Base-by-base conservation (phyloP, 2,329 filamentous ascomycete genomes). In the Colletotrichum ledebouriae region DNA sequence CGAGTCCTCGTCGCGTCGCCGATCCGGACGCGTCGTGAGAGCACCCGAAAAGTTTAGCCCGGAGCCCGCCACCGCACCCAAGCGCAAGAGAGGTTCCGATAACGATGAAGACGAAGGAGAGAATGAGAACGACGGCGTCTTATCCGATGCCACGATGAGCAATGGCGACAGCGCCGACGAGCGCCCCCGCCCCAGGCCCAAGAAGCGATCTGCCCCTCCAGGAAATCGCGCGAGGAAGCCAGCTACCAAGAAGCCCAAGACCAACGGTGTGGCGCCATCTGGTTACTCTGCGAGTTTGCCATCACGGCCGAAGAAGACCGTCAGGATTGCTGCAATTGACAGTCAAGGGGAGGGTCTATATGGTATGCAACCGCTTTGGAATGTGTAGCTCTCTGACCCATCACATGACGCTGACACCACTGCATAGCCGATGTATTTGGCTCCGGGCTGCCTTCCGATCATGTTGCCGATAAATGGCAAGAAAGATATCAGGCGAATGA, bases 11-110 rank as follows among this genome's bases (percentile, higher is more conserved):
- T 82, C 84, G 79, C 85, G 86, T 84, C 89, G 90, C 78, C 87
- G 89, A 72, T 92, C 90, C 42, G 88, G 89, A 87, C 89, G 89
- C 87, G 88, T 89, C 81, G 84, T 88, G 70, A 87, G 83, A 75
- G 83, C 82, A 41, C 87, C 88, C 52, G 78, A 85, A 75, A 90
- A 90, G 77, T 90, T 88, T 78, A 82, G 82, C 65, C 85, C 87
- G 62, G 85, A 89, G 69, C 80, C 83, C 72, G 75, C 81, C 61
- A 73, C 79, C 52, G 80, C 81, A 47, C 76, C 83, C 57, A 90
- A 90, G 79, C 85, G 89, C 77, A 90, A 91, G 79, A 84, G 86
- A 71, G 80, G 76, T 60, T 73, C 73, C 62, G 82, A 84, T 5
- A 76, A 83, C 47, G 83, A 81, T 42, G 84, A 82, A 41, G 83